phyloP scores from a whole-genome alignment of 306 rosid genomes.

The Macrotyloma uniflorum region DNA sequence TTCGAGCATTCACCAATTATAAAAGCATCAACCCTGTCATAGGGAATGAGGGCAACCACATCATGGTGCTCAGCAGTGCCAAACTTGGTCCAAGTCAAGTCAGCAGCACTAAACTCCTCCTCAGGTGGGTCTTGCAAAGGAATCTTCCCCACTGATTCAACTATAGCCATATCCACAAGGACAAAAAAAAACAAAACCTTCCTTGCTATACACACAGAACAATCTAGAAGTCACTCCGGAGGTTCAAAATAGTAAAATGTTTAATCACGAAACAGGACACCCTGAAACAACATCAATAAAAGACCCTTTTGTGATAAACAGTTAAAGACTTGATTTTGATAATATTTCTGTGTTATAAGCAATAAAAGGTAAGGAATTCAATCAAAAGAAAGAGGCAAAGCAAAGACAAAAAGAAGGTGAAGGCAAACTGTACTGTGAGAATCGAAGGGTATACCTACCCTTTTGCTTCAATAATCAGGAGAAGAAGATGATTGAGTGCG shows the following conservation, averaged over 20 bases:
- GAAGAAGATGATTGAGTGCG: background rate
- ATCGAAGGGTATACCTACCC: background rate
- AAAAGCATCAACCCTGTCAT: slow-evolving; percentile 83
- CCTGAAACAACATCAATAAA: slow-evolving; percentile 36
- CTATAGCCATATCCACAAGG: slow-evolving; percentile 54
- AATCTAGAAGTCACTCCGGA: slow-evolving; percentile 2
- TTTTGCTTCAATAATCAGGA: background rate
- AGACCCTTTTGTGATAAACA: slow-evolving; percentile 25
- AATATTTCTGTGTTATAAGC: background rate
- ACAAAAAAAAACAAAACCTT: background rate
- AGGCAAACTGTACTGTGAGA: background rate
- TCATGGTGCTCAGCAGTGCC: slow-evolving; percentile 76
- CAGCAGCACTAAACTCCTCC: slow-evolving; percentile 80
- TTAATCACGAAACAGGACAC: slow-evolving; percentile 20
- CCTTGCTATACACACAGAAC: background rate
- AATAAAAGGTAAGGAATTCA: slow-evolving; percentile 20
- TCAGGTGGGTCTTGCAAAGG: slow-evolving; percentile 84
- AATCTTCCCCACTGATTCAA: slow-evolving; percentile 70
- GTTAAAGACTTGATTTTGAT: slow-evolving; percentile 17
- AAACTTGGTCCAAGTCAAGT: slow-evolving; percentile 88
- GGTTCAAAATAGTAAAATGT: background rate
- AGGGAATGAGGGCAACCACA: slow-evolving; percentile 89
- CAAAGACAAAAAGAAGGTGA: background rate
- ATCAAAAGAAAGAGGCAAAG: background rate
- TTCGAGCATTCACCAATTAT: slow-evolving; percentile 87